These are phyloP conservation scores for Claviceps arundinis DNA, from an alignment of 2,329 filamentous ascomycete genomes.

Conservation along the genomic window DNA sequence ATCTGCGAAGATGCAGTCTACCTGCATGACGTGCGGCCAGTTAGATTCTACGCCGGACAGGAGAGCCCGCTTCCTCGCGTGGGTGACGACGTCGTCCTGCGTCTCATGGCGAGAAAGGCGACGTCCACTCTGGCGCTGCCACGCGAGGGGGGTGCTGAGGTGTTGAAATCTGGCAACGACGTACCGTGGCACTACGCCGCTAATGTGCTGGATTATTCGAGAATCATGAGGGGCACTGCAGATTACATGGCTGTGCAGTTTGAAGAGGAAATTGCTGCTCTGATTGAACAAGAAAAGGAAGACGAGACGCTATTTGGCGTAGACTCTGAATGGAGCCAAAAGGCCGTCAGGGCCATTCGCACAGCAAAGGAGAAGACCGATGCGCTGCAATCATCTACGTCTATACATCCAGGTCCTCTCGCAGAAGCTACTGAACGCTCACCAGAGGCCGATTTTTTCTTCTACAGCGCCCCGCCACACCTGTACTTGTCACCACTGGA, in stretches of 20 bases:
- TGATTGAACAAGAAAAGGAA: conserved; percentile 67
- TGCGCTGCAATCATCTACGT: conserved; percentile 23
- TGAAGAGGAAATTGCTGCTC: conserved; percentile 61
- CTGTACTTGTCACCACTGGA: conserved; percentile 84
- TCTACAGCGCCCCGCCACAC: conserved; percentile 78
- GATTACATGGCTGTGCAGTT: conserved; percentile 78
- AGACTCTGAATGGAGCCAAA: conserved; percentile 83
- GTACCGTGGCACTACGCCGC: conserved; percentile 93
- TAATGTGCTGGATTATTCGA: conserved; percentile 86
- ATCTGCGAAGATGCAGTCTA: conserved; percentile 94
- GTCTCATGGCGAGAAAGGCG: conserved; percentile 68
- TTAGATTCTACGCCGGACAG: conserved; percentile 83
- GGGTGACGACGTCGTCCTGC: conserved; percentile 79
- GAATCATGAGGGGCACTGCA: conserved; percentile 86
- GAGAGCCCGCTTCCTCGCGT: conserved; percentile 68
- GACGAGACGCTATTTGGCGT: conserved; percentile 87
- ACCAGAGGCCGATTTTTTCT: conserved; percentile 53
- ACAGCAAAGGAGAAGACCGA: conserved; percentile 62
- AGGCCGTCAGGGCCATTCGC: conserved; percentile 62
- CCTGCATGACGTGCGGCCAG: conserved; percentile 75
- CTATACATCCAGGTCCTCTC: conserved; percentile 8
- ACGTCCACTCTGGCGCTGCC: conserved; percentile 80
- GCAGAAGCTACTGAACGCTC: conserved; percentile 10
- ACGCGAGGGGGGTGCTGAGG: conserved; percentile 60
- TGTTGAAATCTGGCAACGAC: conserved; percentile 55